Evolutionary conservation across 2,329 filamentous ascomycete species (phyloP), one percentile per base, ranked within the genome.

Genomic region (Dactylellina drechsleri): DNA sequence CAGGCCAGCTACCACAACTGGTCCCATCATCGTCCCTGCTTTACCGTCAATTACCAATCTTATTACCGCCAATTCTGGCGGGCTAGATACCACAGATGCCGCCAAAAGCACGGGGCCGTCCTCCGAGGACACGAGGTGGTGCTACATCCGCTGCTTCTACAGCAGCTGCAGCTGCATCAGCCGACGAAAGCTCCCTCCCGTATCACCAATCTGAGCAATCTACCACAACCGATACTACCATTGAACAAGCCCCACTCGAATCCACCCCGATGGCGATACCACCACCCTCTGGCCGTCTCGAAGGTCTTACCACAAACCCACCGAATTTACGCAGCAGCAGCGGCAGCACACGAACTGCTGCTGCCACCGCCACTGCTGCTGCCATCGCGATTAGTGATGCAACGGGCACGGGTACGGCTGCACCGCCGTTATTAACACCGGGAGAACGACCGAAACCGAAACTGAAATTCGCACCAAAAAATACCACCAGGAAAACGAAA

Each of bases 381-480:
- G 45, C 36, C 8, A 47, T 23, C 6, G 53, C 52, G 16, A 16
- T 57, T 16, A 5, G 31, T 36, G 31, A 10, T 36, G 31, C 6
- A 7, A 10, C 10, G 5, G 31, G 31, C 10, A 10, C 5, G 10
- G 6, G 6, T 1, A 47, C 18, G 52, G 62, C 52, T 23, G 20
- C 52, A 49, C 71, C 71, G n/a, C 58, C 65, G 45, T 18, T 68
- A 18, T 53, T 75, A 4, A 43, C 57, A 15, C 57, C 61, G 1
- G 67, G 74, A 15, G 67, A 66, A 47, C 45, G 57, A 45, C 50
- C 73, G 12, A 66, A 73, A 40, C 54, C 76, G 31, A 59, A 77
- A 31, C 26, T 79, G 18, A 79, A 78, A 58, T 79, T 79, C 54
- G 78, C 78, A 53, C 78, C 78, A 7, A 79, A 79, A 56, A 76